Conservation (phyloP, 2,329 filamentous ascomycete genomes). For the Botrytis galanthina region DNA sequence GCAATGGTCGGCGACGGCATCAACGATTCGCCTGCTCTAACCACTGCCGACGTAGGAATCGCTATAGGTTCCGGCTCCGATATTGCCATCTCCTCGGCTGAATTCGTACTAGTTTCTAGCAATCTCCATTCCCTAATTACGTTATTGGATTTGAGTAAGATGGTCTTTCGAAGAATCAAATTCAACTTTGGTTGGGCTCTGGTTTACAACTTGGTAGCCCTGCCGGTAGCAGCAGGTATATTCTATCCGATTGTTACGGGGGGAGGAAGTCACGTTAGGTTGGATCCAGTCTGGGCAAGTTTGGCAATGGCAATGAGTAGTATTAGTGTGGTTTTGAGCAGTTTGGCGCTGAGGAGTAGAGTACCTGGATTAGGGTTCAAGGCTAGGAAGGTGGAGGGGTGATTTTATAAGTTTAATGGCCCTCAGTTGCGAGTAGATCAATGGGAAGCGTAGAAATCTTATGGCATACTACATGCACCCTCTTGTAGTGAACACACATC, state of each 20-base stretch:
- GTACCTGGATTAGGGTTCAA: constrained; percentile 41
- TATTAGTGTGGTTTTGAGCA: constrained; percentile 83
- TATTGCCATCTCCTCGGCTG: constrained; percentile 76
- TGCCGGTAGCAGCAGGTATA: constrained; percentile 65
- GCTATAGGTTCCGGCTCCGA: constrained; percentile 79
- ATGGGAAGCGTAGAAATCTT: neutral
- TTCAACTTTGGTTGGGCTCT: constrained; percentile 69
- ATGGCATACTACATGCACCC: neutral
- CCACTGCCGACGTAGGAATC: constrained; percentile 78
- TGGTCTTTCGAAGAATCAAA: constrained; percentile 62
- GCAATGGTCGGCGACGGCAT: constrained; percentile 87
- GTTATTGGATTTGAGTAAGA: constrained; percentile 56
- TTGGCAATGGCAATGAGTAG: constrained; percentile 92
- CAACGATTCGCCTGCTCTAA: constrained; percentile 80
- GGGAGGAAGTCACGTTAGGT: constrained; percentile 54
- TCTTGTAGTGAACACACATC: neutral
- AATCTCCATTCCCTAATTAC: constrained; percentile 58
- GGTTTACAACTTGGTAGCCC: constrained; percentile 61
- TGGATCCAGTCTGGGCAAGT: constrained; percentile 83
- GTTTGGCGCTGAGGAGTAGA: constrained; percentile 60
- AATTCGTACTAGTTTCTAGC: constrained; percentile 72
- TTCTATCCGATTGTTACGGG: constrained; percentile 55
- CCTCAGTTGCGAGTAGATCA: neutral
- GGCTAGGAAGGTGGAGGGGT: neutral
- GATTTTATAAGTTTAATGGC: neutral